phyloP scores from a whole-genome alignment of 495 filamentous ascomycete genomes.

The Tuber aestivum region DNA sequence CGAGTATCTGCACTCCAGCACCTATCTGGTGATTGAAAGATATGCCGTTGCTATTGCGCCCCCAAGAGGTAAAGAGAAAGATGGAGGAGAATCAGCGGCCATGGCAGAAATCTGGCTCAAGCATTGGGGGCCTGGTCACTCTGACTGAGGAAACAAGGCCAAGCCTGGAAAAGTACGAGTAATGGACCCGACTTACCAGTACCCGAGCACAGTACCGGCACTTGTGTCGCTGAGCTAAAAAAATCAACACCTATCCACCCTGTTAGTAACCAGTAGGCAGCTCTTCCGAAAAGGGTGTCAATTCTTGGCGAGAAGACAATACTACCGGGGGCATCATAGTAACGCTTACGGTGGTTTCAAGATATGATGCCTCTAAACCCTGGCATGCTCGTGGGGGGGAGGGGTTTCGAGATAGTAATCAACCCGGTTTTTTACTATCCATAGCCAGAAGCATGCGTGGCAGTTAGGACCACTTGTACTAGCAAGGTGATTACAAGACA shows the following conservation, averaged over 20 bases:
- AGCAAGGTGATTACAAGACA: background rate
- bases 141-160: no score
- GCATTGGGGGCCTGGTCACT: no score
- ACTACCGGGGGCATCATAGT: no score
- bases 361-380: background rate
- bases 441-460: background rate
- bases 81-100: no score
- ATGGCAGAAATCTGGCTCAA: no score
- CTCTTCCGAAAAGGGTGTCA: background rate
- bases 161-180: background rate
- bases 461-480: background rate
- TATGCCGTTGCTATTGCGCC: no score
- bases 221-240: background rate
- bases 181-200: background rate
- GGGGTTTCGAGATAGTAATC: background rate
- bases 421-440: background rate
- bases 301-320: background rate
- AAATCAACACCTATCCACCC: background rate
- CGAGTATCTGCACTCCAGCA: no score
- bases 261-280: background rate
- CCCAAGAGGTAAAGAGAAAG: no score
- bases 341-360: no score
- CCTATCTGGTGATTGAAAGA: no score
- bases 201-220: no score
- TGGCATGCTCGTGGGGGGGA: no score